Evolutionary conservation across 805 yeast species (phyloP).

Genomic region (Wickerhamomyces subpelliculosus): DNA sequence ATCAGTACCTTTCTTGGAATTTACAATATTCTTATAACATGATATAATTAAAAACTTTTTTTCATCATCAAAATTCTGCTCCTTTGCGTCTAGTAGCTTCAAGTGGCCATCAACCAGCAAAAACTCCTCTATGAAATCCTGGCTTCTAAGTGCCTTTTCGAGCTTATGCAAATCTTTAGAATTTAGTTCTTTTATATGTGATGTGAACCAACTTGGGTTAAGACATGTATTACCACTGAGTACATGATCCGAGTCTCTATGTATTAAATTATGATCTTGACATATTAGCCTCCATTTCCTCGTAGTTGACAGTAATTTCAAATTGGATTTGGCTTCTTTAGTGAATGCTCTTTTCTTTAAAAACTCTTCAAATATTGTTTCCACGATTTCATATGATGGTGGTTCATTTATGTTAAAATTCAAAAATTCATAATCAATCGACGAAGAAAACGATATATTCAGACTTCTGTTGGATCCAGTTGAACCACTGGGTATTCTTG

Average conservation of each 20-base stretch:
- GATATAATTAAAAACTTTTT: conserved; percentile 43
- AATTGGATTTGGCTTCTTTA: conserved; percentile 13
- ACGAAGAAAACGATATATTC: too few relatives aligned
- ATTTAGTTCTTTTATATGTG: conserved; percentile 9
- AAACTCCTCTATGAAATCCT: conserved; percentile 30
- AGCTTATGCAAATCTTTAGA: conserved; percentile 16
- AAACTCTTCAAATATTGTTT: conserved; percentile 13
- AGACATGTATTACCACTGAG: conserved; percentile 1
- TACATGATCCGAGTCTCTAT: not conserved
- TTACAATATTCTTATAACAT: conserved; percentile 46
- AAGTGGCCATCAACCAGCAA: conserved; percentile 44
- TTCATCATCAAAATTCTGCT: conserved; percentile 36
- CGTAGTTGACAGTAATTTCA: conserved; percentile 8
- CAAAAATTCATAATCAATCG: conserved; percentile 15
- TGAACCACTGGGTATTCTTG: not conserved
- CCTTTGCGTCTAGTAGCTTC: conserved; percentile 32
- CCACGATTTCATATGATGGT: conserved; percentile 19
- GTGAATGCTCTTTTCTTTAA: conserved; percentile 16
- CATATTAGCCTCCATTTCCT: conserved; percentile 23
- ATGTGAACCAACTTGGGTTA: conserved; percentile 16
- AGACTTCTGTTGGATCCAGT: not conserved
- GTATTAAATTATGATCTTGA: conserved; percentile 13
- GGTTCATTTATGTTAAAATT: conserved; percentile 22
- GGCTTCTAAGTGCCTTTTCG: conserved; percentile 17
- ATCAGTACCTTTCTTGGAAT: conserved; percentile 18